Percentiles rank a stretch among this genome's conserved stretches.
Conservation (phyloP, 75 land plant species). For the Gnetum montanum region DNA sequence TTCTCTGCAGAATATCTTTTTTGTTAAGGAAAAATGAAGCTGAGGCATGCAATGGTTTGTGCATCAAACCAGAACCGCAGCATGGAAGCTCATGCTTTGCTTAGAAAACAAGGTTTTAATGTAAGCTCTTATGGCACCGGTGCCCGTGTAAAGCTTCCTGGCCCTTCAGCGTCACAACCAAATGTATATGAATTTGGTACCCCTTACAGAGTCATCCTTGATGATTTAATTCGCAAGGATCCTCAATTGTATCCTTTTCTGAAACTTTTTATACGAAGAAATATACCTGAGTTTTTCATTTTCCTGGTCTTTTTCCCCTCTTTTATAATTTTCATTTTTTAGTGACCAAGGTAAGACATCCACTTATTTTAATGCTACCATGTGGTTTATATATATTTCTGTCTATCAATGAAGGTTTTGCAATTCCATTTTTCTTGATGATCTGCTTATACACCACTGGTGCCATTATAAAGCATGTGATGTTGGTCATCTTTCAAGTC, state of each 20-base stretch:
- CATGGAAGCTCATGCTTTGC: constrained; percentile 88
- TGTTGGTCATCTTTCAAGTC: no score
- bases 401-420: no score
- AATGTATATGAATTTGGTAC: constrained; percentile 95
- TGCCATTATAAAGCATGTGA: no score
- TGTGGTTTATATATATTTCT: neutral
- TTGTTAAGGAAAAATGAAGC: constrained; percentile 54
- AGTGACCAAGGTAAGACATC: neutral
- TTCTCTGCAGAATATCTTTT: no score
- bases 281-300: no score
- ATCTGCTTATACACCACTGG: no score
- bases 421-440: no score
- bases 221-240: constrained; percentile 86
- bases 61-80: constrained; percentile 98
- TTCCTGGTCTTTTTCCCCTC: neutral
- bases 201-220: constrained; percentile 82
- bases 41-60: constrained; percentile 93
- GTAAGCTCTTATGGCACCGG: constrained; percentile 96
- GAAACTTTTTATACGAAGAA: no score
- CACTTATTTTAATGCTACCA: neutral
- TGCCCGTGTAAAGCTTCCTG: constrained; percentile 88
- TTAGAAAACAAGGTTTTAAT: constrained; percentile 71
- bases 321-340: neutral
- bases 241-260: constrained; percentile 85
- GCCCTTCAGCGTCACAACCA: constrained; percentile 86